phyloP scores from a whole-genome alignment of 1,284 basidiomycete genomes.

The Golubevia pallescens region DNA sequence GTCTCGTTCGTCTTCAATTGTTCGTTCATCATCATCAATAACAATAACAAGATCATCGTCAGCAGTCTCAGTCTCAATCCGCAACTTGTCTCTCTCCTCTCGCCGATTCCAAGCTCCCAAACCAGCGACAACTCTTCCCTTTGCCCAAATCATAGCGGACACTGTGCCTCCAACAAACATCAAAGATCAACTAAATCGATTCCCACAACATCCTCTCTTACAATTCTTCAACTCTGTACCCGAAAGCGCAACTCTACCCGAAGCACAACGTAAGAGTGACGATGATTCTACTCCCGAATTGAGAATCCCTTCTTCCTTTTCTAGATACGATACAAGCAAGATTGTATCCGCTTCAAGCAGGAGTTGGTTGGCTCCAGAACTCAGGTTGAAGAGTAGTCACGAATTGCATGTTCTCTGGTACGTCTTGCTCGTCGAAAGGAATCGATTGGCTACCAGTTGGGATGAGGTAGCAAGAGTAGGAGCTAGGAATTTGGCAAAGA shows the following conservation, averaged over 20 bases:
- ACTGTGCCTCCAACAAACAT: slow-evolving; percentile 16
- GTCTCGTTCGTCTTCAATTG: too few species aligned
- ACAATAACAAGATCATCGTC: too few species aligned
- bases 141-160: slow-evolving; percentile 17
- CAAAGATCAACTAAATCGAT: slow-evolving; percentile 12
- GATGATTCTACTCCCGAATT: too few species aligned
- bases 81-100: not conserved
- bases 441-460: slow-evolving; percentile 45
- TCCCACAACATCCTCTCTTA: slow-evolving; percentile 53
- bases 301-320: too few species aligned
- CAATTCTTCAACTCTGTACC: slow-evolving; percentile 44
- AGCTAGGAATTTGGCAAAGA: slow-evolving; percentile 28
- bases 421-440: slow-evolving; percentile 51
- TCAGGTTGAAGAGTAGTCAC: slow-evolving; percentile 46
- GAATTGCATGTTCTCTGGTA: slow-evolving; percentile 63
- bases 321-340: too few species aligned
- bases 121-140: slow-evolving; percentile 8
- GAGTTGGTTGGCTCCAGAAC: slow-evolving; percentile 49
- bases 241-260: slow-evolving; percentile 13
- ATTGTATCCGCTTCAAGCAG: too few species aligned
- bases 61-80: too few species aligned
- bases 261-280: not conserved
- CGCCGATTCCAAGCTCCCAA: not conserved
- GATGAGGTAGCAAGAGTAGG: slow-evolving; percentile 46
- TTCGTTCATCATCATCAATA: too few species aligned